phyloP scores from a whole-genome alignment of 768 basidiomycete genomes.

The Leucosporidium yakuticum region DNA sequence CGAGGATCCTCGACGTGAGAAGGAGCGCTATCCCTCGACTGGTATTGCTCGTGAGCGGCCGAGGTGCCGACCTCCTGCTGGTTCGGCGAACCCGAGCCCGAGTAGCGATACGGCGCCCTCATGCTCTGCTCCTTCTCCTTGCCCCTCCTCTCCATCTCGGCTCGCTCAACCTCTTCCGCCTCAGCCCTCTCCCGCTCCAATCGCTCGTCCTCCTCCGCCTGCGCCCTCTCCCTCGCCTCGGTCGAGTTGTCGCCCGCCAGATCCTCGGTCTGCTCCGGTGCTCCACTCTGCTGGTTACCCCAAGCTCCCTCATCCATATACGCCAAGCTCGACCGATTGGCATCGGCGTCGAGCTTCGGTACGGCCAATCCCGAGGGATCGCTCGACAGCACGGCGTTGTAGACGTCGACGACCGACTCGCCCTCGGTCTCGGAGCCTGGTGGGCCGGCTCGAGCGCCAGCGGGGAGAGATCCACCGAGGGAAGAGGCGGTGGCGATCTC shows the following conservation, averaged over 20 bases:
- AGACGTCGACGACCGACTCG: no score
- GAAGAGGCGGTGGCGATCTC: neutral
- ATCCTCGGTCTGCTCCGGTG: neutral
- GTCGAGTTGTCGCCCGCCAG: no score
- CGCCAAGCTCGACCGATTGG: constrained; percentile 24
- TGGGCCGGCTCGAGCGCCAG: neutral
- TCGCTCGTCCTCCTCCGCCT: neutral
- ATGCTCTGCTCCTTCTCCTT: neutral
- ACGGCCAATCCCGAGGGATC: no score
- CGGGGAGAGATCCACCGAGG: constrained; percentile 1
- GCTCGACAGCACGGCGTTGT: no score
- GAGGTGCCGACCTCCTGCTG: neutral
- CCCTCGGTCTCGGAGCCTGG: no score
- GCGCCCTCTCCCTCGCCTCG: constrained; percentile 10
- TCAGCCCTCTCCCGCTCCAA: constrained; percentile 4
- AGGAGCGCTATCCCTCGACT: no score
- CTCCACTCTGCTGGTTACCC: no score
- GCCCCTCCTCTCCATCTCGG: neutral
- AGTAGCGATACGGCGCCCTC: neutral
- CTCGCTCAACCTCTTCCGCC: constrained; percentile 8
- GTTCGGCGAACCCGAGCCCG: neutral
- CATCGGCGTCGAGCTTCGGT: neutral
- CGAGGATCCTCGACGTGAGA: no score
- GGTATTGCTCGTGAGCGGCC: no score
- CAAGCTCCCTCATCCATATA: constrained; percentile 26